These are phyloP conservation scores for Evernia prunastri DNA, from an alignment of 495 filamentous ascomycete species.

Conservation along the genomic window DNA sequence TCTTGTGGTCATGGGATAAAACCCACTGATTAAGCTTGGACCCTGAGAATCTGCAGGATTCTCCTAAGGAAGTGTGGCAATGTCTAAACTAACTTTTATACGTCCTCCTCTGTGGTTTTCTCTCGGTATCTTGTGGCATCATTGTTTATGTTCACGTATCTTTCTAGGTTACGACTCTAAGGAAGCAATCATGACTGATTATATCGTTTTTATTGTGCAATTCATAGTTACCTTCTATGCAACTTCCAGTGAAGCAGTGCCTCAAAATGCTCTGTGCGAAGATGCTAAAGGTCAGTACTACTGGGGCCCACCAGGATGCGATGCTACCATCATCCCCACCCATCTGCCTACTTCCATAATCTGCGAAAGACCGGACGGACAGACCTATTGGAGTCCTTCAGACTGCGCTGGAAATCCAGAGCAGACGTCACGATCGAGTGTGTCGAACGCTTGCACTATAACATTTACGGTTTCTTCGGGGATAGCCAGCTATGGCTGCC, in stretches of 20 bases:
- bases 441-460: neutral
- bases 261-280: neutral
- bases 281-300: neutral
- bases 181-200: neutral
- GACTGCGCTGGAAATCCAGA: neutral
- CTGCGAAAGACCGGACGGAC: neutral
- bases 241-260: neutral
- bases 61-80: neutral
- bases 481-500: neutral
- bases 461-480: neutral
- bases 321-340: neutral
- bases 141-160: neutral
- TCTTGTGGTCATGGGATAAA: no score
- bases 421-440: neutral
- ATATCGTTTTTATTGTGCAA: neutral
- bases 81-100: neutral
- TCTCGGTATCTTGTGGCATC: neutral
- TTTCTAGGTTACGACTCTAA: neutral
- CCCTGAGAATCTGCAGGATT: neutral
- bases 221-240: neutral
- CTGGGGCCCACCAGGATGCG: neutral
- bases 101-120: neutral
- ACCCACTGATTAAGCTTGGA: no score
- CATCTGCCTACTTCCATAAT: no score
- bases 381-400: neutral